phyloP scores from a whole-genome alignment of 106 monocot species.

The Dendrobium chrysotoxum region DNA sequence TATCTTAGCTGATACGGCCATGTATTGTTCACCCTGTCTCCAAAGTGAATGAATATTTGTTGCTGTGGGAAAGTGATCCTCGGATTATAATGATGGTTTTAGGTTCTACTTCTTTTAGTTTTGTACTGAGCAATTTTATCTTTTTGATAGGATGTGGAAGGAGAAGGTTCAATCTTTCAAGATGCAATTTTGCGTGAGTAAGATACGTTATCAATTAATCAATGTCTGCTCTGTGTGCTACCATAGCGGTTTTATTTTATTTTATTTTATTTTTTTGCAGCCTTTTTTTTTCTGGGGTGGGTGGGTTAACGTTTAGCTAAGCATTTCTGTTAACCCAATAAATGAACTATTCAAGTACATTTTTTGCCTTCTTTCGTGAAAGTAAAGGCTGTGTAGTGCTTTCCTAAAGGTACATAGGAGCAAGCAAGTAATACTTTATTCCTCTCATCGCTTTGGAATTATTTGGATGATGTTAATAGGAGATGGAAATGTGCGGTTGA shows the following conservation, averaged over 20 bases:
- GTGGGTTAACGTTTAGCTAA: no score
- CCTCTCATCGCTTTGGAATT: no score
- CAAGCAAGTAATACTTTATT: no score
- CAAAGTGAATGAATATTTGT: not conserved
- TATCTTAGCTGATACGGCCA: not conserved
- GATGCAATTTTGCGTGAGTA: constrained; percentile 95
- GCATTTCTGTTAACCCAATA: no score
- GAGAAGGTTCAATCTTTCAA: constrained; percentile 60
- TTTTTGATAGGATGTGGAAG: constrained; percentile 68
- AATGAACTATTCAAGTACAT: not conserved
- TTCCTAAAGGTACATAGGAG: no score
- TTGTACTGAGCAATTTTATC: not conserved
- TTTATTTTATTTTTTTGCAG: not conserved
- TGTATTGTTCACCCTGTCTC: not conserved
- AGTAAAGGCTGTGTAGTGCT: no score
- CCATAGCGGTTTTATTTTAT: not conserved
- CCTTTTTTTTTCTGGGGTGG: not conserved
- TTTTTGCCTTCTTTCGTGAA: not conserved
- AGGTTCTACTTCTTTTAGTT: not conserved
- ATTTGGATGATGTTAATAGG: no score
- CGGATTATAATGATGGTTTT: not conserved
- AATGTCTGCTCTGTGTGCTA: not conserved
- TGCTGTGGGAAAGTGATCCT: not conserved
- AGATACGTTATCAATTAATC: constrained; percentile 30
- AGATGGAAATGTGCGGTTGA: no score